phyloP scores from a whole-genome alignment of 1,284 basidiomycete species.

The Puccinia coronata region DNA sequence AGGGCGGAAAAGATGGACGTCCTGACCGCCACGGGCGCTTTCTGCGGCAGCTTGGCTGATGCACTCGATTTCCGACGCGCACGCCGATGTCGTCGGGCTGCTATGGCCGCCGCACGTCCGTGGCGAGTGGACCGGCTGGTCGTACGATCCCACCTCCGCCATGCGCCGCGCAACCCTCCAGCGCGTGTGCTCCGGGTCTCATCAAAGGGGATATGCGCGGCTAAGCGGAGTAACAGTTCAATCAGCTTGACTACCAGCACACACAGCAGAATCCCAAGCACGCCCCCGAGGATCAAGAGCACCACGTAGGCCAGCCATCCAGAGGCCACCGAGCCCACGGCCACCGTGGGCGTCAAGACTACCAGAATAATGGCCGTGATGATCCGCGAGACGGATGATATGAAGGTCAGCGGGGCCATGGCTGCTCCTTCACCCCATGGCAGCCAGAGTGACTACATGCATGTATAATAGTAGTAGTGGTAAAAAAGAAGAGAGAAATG shows the following conservation, averaged over 20 bases:
- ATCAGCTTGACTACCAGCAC: conserved; percentile 31
- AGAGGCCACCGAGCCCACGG: conserved; percentile 19
- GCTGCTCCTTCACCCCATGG: conserved; percentile 48
- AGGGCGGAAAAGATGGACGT: conserved; percentile 12
- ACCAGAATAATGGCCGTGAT: conserved; percentile 44
- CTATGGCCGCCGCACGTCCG: conserved; percentile 36
- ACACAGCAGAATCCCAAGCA: conserved; percentile 4
- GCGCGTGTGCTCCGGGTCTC: conserved; percentile 32
- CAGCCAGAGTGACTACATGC: conserved; percentile 47
- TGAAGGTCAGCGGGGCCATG: conserved; percentile 42
- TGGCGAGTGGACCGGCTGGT: conserved; percentile 29
- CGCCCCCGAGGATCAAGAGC: conserved; percentile 23
- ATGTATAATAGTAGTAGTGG: too few relatives aligned
- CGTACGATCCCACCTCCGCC: conserved; percentile 33
- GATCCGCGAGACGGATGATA: conserved; percentile 42
- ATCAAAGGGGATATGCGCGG: conserved; percentile 36
- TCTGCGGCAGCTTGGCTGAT: not conserved
- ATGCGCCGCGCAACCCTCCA: conserved; percentile 31
- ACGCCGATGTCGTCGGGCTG: not conserved
- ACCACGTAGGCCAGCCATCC: conserved; percentile 43
- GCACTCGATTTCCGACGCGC: not conserved
- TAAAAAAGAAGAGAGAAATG: too few relatives aligned
- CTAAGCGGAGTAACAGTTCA: conserved; percentile 14
- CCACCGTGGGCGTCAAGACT: conserved; percentile 26
- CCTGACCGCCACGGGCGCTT: not conserved